phyloP scores from a whole-genome alignment of 208 protist species.

The Trichomonas vaginalis region DNA sequence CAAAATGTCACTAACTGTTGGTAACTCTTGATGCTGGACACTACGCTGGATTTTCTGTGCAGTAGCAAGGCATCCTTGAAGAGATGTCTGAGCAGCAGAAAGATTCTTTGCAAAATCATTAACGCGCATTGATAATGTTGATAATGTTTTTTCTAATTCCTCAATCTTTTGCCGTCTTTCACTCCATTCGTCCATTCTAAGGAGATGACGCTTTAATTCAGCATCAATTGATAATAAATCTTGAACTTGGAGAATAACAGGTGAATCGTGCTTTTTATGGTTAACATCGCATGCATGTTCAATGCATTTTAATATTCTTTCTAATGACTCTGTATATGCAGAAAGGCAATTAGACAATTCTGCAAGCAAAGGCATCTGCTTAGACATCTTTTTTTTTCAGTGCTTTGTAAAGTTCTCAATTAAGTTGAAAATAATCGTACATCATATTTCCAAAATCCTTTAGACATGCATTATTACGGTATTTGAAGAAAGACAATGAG shows the following conservation, averaged over 20 bases:
- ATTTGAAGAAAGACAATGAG: too few relatives aligned
- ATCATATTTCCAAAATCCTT: too few relatives aligned
- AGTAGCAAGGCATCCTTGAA: background rate
- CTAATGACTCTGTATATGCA: background rate
- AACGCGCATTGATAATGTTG: background rate
- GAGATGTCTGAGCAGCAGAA: background rate
- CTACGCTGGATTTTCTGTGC: background rate
- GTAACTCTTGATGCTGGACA: background rate
- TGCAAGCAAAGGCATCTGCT: background rate
- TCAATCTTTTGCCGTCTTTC: background rate
- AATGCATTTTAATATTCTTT: background rate
- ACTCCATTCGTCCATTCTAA: background rate
- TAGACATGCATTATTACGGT: too few relatives aligned
- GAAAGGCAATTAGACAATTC: slow-evolving; percentile 12
- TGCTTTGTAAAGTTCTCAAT: background rate
- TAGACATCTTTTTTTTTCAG: background rate
- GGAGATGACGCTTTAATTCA: background rate
- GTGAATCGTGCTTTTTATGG: background rate
- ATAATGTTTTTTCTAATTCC: background rate
- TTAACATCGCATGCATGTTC: background rate
- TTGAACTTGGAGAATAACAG: background rate
- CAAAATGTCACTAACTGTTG: too few relatives aligned
- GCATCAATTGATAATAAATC: background rate
- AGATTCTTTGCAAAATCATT: background rate
- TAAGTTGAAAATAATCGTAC: too few relatives aligned